phyloP scores from a whole-genome alignment of 371 early-diverging fungal genomes.

The Chytridiales sp. region DNA sequence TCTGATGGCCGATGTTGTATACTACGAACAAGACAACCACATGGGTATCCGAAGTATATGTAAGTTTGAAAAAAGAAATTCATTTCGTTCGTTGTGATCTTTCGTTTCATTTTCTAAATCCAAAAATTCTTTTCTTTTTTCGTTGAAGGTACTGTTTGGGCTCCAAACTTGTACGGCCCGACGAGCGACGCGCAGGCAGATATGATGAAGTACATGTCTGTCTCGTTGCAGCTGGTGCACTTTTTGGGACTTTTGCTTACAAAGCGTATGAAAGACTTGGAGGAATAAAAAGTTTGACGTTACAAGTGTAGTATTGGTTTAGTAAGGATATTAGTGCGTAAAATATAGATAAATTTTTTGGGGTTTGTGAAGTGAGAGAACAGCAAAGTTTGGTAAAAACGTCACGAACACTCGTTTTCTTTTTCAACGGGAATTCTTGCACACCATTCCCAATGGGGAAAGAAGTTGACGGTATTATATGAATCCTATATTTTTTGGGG shows the following conservation, averaged over 20 bases:
- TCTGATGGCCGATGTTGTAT: conserved; percentile 19
- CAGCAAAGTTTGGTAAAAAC: too few species aligned
- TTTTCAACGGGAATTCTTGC: too few species aligned
- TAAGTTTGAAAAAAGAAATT: conserved; percentile 1
- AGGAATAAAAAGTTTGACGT: too few species aligned
- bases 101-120: background rate
- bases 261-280: conserved; percentile 20
- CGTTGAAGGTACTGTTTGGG: conserved; percentile 21
- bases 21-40: conserved; percentile 20
- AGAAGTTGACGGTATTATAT: too few species aligned
- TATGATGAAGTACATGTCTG: conserved; percentile 6
- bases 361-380: too few species aligned
- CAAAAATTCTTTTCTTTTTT: background rate
- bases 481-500: too few species aligned
- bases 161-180: conserved; percentile 17
- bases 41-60: conserved; percentile 24
- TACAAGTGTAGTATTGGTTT: too few species aligned
- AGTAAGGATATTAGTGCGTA: too few species aligned
- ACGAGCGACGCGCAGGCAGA: background rate
- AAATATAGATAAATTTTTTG: too few species aligned
- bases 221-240: conserved; percentile 17
- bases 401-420: too few species aligned
- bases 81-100: background rate
- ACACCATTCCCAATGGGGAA: too few species aligned
- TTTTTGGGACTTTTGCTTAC: conserved; percentile 26